Base-by-base conservation (phyloP, 257 asterid genomes). In the Rauvolfia tetraphylla region DNA sequence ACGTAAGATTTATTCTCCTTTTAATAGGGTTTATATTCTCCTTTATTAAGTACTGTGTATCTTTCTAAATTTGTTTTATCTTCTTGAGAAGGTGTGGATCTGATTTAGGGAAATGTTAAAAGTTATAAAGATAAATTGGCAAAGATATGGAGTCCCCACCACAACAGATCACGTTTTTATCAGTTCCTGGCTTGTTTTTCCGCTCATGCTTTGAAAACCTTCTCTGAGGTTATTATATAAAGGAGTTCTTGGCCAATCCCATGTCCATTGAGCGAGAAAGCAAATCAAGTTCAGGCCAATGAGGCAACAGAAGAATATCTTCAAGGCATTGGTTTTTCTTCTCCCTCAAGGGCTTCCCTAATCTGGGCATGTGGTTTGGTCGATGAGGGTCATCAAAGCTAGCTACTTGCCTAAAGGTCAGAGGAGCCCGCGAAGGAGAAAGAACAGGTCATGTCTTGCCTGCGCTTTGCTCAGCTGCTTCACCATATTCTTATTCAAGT, bases 331-430 rank as follows among this genome's bases (percentile, higher is more conserved):
- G 83, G 77, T 77, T 83, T 58, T 62, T 81, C 81, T 69, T 86
- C 85, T 79, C 84, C 84, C 80, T 79, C 85, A 83, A 81, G 84
- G 86, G 86, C 84, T 86, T 81, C 83, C 58, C 69, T 67, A 39
- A 22, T 49, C 41, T 49, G 69, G 75, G 75, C 69, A 54, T 36
- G 39, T 44, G 15, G 22, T 23, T 66, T n/a, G n/a, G n/a, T n/a
- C n/a, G n/a, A n/a, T n/a, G n/a, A n/a, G n/a, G n/a, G n/a, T n/a
- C n/a, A n/a, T n/a, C n/a, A n/a, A n/a, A n/a, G n/a, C n/a, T n/a
- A n/a, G n/a, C n/a, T n/a, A n/a, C n/a, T n/a, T n/a, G n/a, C n/a
- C n/a, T n/a, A n/a, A n/a, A n/a, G n/a, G n/a, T n/a, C n/a, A n/a
- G n/a, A n/a, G n/a, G n/a, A n/a, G n/a, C n/a, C n/a, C n/a, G n/a